Evolutionary conservation across 1,284 basidiomycete genomes (phyloP).

Genomic region (Pterulicium gracile): DNA sequence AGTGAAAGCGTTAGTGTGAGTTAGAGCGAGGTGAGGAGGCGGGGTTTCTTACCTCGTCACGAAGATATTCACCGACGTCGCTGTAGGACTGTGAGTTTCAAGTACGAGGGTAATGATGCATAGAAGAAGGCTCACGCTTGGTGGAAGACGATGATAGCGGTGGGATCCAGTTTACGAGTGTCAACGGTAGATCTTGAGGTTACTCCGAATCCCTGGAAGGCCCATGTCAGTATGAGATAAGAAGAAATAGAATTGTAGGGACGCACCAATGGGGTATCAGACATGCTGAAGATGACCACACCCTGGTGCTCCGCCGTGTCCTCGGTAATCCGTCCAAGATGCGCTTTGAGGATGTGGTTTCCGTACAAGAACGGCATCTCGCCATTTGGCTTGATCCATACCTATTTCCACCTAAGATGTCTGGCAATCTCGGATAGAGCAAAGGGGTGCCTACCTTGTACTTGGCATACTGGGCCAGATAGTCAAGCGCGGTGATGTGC

Average conservation of each 20-base stretch:
- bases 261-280: slow-evolving; percentile 79
- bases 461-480: slow-evolving; percentile 93
- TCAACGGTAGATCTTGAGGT: slow-evolving; percentile 94
- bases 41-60: slow-evolving; percentile 67
- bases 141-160: slow-evolving; percentile 96
- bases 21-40: slow-evolving; percentile 6
- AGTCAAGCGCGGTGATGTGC: slow-evolving; percentile 90
- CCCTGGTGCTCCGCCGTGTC: slow-evolving; percentile 99
- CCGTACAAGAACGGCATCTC: slow-evolving; percentile 99
- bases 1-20: too few relatives aligned
- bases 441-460: slow-evolving; percentile 65
- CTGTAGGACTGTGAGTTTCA: slow-evolving; percentile 27
- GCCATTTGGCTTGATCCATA: slow-evolving; percentile 99
- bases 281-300: slow-evolving; percentile 95
- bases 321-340: slow-evolving; percentile 97
- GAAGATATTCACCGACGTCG: slow-evolving; percentile 91
- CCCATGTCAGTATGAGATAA: background rate
- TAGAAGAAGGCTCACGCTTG: slow-evolving; percentile 70
- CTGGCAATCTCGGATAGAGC: background rate
- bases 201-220: slow-evolving; percentile 85
- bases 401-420: too few relatives aligned
- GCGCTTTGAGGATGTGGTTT: slow-evolving; percentile 97
- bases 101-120: background rate
- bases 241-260: too few relatives aligned
- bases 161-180: slow-evolving; percentile 97